These are phyloP conservation scores for Tulasnella sp. DNA, from an alignment of 768 basidiomycete species.

Conservation along the genomic window DNA sequence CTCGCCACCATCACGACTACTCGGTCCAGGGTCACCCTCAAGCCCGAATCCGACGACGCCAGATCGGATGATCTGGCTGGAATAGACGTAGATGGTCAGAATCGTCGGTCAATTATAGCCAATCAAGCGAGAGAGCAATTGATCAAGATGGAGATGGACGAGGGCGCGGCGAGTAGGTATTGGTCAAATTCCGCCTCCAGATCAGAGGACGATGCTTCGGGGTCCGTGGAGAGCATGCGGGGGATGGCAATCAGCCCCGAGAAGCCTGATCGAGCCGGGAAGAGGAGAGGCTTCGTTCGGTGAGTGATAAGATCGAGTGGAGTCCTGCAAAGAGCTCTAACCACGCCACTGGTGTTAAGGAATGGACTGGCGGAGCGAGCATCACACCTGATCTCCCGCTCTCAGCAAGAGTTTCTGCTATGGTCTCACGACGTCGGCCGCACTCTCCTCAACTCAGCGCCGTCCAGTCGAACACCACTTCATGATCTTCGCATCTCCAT, in stretches of 20 bases:
- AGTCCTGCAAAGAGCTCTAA: too few species aligned
- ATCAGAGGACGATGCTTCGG: too few species aligned
- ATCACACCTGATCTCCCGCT: background rate
- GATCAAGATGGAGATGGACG: background rate
- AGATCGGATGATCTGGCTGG: background rate
- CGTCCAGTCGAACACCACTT: background rate
- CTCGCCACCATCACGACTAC: conserved; percentile 4
- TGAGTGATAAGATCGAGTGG: background rate
- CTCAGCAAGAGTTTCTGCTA: conserved; percentile 5
- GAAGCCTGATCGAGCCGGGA: conserved; percentile 4
- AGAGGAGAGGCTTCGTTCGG: background rate
- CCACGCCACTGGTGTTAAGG: too few species aligned
- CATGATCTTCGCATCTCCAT: conserved; percentile 1
- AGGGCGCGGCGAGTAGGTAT: background rate
- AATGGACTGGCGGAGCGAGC: conserved; percentile 10
- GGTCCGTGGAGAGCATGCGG: background rate
- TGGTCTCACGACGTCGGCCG: conserved; percentile 9
- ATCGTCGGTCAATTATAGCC: background rate
- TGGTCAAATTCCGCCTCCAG: too few species aligned
- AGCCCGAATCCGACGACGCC: background rate
- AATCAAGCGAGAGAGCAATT: conserved; percentile 2
- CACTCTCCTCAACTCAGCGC: background rate
- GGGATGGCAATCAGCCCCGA: conserved; percentile 8
- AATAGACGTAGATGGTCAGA: background rate
- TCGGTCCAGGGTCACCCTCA: background rate